Conservation (phyloP, 1,284 basidiomycete genomes). For the Fomitopsis schrenkii region DNA sequence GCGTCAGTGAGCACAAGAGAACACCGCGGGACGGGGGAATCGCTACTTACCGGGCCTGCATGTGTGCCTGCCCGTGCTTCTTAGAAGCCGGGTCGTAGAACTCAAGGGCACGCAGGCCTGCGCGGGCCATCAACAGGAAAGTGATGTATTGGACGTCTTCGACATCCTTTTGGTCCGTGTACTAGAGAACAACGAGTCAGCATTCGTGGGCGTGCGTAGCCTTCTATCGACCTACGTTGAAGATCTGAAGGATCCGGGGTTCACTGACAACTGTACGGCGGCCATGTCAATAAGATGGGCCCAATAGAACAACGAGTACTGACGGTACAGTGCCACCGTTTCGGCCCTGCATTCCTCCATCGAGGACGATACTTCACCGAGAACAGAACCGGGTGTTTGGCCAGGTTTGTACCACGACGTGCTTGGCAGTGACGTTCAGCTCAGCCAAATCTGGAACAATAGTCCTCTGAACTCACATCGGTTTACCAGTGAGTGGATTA, state of each 20-base stretch:
- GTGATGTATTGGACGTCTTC: slow-evolving; percentile 79
- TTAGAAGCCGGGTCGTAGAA: slow-evolving; percentile 76
- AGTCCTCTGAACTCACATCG: slow-evolving; percentile 48
- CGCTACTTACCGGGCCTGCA: slow-evolving; percentile 70
- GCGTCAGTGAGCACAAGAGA: background rate
- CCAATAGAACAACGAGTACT: slow-evolving; percentile 23
- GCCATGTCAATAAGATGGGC: slow-evolving; percentile 1
- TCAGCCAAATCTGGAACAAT: background rate
- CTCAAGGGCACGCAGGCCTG: slow-evolving; percentile 75
- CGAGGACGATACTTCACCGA: slow-evolving; percentile 82
- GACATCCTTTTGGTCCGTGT: slow-evolving; percentile 59
- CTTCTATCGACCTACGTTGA: slow-evolving; percentile 47
- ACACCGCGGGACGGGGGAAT: background rate
- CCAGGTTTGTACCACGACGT: slow-evolving; percentile 82
- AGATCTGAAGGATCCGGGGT: slow-evolving; percentile 68
- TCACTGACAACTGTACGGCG: slow-evolving; percentile 58
- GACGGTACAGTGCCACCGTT: slow-evolving; percentile 74
- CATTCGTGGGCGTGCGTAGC: background rate
- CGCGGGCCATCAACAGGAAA: slow-evolving; percentile 82
- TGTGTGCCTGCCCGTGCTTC: slow-evolving; percentile 90
- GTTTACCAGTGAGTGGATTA: slow-evolving; percentile 81
- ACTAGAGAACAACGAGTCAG: slow-evolving; percentile 36
- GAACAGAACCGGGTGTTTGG: slow-evolving; percentile 73
- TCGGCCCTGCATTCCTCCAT: slow-evolving; percentile 89
- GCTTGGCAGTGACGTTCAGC: slow-evolving; percentile 28